phyloP scores from a whole-genome alignment of 257 asterid genomes.

The Leptodermis oblonga region DNA sequence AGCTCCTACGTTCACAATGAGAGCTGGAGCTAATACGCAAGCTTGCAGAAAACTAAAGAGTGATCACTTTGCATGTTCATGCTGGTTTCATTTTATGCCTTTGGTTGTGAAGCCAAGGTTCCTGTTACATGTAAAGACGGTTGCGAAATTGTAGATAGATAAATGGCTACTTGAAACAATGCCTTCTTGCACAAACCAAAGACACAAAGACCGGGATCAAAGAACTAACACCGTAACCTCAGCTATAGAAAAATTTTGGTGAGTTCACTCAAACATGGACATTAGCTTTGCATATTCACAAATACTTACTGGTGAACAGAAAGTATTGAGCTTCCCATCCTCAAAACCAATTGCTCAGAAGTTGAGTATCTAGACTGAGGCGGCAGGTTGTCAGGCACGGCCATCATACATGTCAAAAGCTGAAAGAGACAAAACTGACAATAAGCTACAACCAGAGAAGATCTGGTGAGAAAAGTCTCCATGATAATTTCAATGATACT shows the following conservation, averaged over 20 bases:
- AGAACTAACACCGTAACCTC: not conserved
- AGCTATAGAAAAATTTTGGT: not conserved
- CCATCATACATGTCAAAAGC: constrained; percentile 2
- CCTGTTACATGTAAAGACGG: not conserved
- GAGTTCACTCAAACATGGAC: not conserved
- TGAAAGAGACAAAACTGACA: not conserved
- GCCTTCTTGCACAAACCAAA: not conserved
- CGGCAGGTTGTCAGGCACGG: not conserved
- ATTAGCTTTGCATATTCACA: not conserved
- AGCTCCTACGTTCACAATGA: not conserved
- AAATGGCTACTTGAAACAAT: not conserved
- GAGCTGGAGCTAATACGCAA: not conserved
- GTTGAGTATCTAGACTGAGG: not conserved
- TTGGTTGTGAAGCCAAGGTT: not conserved
- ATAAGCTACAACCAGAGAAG: constrained; percentile 4
- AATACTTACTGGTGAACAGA: not conserved
- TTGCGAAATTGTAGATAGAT: not conserved
- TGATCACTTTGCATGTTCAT: not conserved
- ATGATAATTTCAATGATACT: not conserved
- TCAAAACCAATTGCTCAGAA: constrained; percentile 3
- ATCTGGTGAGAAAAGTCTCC: not conserved
- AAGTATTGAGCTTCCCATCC: not conserved
- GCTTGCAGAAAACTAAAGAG: not conserved
- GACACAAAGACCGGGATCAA: not conserved
- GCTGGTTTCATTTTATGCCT: not conserved